Conservation (phyloP, 345 rosid species). For the Bruguiera parviflora region DNA sequence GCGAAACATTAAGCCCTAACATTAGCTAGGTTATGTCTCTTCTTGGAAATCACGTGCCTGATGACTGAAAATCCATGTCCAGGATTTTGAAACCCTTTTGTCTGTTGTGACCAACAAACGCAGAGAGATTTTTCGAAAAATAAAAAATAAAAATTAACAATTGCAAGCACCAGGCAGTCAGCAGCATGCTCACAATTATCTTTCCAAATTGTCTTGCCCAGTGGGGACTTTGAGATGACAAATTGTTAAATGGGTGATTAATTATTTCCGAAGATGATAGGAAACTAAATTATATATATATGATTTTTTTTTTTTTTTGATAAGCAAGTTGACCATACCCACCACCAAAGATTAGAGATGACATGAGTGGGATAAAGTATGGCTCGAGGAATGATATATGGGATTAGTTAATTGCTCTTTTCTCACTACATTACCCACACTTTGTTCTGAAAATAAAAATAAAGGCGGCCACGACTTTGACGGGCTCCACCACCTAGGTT, state of each 20-base stretch:
- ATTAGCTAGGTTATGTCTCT: slow-evolving; percentile 32
- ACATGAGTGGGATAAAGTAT: slow-evolving; percentile 31
- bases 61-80: not conserved
- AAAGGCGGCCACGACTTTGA: slow-evolving; percentile 11
- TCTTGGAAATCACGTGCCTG: slow-evolving; percentile 25
- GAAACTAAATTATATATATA: slow-evolving; percentile 1
- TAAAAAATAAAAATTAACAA: not conserved
- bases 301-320: not conserved
- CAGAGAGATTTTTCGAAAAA: not conserved
- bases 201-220: slow-evolving; percentile 30
- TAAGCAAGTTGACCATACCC: slow-evolving; percentile 30
- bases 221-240: slow-evolving; percentile 25
- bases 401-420: slow-evolving; percentile 18
- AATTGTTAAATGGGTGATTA: slow-evolving; percentile 20
- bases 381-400: slow-evolving; percentile 65
- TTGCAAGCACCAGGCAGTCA: slow-evolving; percentile 21
- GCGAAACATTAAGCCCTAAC: slow-evolving; percentile 36
- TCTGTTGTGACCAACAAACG: slow-evolving; percentile 16
- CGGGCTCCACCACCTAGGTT: slow-evolving; percentile 17
- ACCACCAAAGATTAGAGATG: slow-evolving; percentile 19
- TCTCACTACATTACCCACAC: not conserved
- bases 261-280: slow-evolving; percentile 30
- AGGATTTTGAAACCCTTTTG: slow-evolving; percentile 7
- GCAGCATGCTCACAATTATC: slow-evolving; percentile 38
- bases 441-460: slow-evolving; percentile 5